Conservation (phyloP, 208 protist species). For the Leishmania amazonensis region DNA sequence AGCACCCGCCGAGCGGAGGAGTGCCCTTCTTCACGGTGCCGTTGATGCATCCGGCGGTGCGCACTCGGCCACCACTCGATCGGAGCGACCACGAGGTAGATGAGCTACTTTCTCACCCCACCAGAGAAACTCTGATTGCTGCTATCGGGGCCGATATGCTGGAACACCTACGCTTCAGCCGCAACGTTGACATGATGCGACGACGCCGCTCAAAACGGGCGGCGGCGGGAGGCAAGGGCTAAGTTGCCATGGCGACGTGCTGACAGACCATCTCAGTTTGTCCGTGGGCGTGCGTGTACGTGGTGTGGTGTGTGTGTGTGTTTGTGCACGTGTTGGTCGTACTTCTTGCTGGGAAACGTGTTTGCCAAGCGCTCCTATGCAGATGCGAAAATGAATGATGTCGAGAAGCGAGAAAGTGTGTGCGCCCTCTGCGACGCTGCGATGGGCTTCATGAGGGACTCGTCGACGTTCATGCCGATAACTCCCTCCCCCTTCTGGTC, state of each 20-base stretch:
- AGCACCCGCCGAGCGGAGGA: background rate
- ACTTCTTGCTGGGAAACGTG: background rate
- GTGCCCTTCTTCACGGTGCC: constrained; percentile 15
- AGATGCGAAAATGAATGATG: too few species aligned
- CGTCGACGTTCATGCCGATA: background rate
- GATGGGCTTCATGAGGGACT: background rate
- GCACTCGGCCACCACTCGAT: constrained; percentile 19
- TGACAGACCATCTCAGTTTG: background rate
- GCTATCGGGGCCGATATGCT: constrained; percentile 25
- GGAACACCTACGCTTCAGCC: constrained; percentile 22
- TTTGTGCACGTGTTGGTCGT: background rate
- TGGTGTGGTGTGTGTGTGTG: background rate
- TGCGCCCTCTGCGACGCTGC: background rate
- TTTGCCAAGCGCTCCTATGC: background rate
- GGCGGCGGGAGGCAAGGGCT: background rate
- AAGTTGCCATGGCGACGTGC: background rate
- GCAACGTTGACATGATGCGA: background rate
- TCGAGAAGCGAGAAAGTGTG: too few species aligned
- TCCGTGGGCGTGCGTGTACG: background rate
- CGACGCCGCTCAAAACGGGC: constrained; percentile 9
- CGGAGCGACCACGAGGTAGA: constrained; percentile 14
- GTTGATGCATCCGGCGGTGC: constrained; percentile 23
- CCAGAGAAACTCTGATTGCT: constrained; percentile 9
- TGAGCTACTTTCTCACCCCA: constrained; percentile 5
- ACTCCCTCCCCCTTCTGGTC: background rate